phyloP scores from a whole-genome alignment of 306 rosid genomes.

The Dalbergia cultrata region DNA sequence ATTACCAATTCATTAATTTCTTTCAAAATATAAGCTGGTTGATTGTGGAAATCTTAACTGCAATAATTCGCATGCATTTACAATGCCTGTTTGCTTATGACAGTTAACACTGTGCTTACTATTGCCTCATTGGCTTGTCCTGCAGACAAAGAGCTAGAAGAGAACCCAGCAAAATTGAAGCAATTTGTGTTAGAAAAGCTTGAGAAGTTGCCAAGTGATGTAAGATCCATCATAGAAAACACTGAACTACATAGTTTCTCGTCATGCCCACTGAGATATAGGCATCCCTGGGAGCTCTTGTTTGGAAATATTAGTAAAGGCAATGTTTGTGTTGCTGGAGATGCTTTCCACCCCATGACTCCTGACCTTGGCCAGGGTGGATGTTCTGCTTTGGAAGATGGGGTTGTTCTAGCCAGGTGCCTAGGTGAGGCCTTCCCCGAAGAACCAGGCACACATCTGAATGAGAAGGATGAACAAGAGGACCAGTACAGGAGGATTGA shows the following conservation, averaged over 20 bases:
- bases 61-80: background rate
- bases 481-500: conserved; percentile 53
- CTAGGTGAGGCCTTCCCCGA: conserved; percentile 59
- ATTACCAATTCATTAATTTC: too few species aligned
- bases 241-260: conserved; percentile 49
- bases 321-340: conserved; percentile 78
- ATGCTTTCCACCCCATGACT: conserved; percentile 76
- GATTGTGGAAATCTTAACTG: background rate
- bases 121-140: background rate
- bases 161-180: conserved; percentile 55
- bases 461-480: conserved; percentile 23
- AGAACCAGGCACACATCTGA: background rate
- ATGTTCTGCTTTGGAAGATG: conserved; percentile 70
- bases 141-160: conserved; percentile 57
- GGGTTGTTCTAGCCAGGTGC: conserved; percentile 69
- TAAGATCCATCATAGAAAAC: conserved; percentile 53
- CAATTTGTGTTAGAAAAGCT: conserved; percentile 62
- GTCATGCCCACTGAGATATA: conserved; percentile 55
- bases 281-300: conserved; percentile 72
- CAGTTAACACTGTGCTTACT: background rate
- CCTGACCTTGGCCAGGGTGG: conserved; percentile 80
- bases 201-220: conserved; percentile 55
- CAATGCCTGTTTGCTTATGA: background rate
- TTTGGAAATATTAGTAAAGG: conserved; percentile 69
- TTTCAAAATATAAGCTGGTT: too few species aligned